These are phyloP conservation scores for Avena sativa DNA, from an alignment of 176 grass and related monocot genomes.

Conservation along the genomic window DNA sequence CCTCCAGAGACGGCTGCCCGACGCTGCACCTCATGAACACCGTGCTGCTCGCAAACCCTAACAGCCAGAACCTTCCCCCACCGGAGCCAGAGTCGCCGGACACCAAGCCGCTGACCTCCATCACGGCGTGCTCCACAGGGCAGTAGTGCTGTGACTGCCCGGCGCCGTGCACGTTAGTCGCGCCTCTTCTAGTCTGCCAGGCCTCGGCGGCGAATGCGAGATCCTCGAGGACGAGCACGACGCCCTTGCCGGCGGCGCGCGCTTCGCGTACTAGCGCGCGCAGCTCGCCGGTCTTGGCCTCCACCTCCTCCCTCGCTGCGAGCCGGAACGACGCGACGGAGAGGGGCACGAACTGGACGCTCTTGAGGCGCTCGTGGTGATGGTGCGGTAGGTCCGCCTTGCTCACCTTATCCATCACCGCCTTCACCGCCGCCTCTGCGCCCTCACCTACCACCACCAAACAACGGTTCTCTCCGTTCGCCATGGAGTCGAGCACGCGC, in stretches of 20 bases:
- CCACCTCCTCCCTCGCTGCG: constrained; percentile 66
- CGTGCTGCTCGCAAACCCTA: constrained; percentile 69
- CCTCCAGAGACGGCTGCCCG: constrained; percentile 69
- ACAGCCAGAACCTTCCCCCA: constrained; percentile 60
- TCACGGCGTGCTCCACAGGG: constrained; percentile 75
- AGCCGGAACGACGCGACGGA: constrained; percentile 52
- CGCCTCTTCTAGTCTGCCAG: constrained; percentile 50
- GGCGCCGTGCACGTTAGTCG: neutral
- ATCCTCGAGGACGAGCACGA: constrained; percentile 76
- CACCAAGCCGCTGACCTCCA: constrained; percentile 73
- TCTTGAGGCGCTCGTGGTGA: constrained; percentile 62
- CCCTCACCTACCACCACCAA: constrained; percentile 68
- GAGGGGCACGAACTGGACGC: constrained; percentile 70
- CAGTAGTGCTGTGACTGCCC: constrained; percentile 52
- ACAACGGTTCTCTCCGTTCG: constrained; percentile 43
- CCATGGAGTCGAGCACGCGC: constrained; percentile 67
- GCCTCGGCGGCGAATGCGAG: constrained; percentile 67
- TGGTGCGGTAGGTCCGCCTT: constrained; percentile 59
- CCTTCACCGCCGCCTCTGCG: constrained; percentile 43
- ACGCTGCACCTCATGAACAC: constrained; percentile 58
- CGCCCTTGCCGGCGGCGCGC: constrained; percentile 57
- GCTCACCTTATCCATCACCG: constrained; percentile 80
- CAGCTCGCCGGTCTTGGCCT: constrained; percentile 57
- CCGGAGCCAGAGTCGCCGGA: constrained; percentile 23
- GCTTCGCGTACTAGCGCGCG: constrained; percentile 60